These are phyloP conservation scores for Xylaria sp. DNA, from an alignment of 495 filamentous ascomycete genomes.

Conservation along the genomic window DNA sequence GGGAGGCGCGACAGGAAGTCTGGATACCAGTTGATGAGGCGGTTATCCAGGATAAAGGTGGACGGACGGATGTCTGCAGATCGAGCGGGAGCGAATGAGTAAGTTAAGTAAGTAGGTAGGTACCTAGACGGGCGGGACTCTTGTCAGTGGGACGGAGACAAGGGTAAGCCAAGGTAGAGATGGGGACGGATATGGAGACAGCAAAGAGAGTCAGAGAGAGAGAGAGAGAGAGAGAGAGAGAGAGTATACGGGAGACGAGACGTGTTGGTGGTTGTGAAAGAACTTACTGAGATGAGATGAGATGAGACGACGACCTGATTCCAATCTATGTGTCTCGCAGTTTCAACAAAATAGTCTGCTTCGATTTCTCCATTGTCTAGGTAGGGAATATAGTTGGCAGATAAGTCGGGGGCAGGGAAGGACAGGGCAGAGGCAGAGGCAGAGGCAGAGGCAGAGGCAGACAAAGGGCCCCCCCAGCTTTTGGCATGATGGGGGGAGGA, in stretches of 20 bases:
- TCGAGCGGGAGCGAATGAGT: neutral
- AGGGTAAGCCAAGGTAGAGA: neutral
- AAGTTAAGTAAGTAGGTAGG: too few species aligned
- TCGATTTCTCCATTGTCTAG: neutral
- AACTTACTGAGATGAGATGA: too few species aligned
- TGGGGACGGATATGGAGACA: neutral
- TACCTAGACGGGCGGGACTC: neutral
- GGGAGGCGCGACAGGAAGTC: neutral
- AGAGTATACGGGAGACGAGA: too few species aligned
- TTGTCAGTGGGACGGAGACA: neutral
- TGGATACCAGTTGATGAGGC: neutral
- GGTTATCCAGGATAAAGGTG: neutral
- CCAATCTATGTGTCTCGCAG: neutral
- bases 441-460: too few species aligned
- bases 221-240: too few species aligned
- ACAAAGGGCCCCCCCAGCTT: conserved; percentile 14
- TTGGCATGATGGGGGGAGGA: conserved; percentile 18
- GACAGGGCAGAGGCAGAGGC: too few species aligned
- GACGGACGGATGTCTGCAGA: neutral
- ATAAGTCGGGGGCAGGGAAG: neutral
- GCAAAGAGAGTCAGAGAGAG: neutral
- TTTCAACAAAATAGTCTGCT: neutral
- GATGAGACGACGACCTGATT: neutral
- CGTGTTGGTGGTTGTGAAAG: neutral
- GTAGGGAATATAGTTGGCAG: conserved; percentile 6